Conservation (phyloP, 768 basidiomycete genomes). For the Collybia sordida region DNA sequence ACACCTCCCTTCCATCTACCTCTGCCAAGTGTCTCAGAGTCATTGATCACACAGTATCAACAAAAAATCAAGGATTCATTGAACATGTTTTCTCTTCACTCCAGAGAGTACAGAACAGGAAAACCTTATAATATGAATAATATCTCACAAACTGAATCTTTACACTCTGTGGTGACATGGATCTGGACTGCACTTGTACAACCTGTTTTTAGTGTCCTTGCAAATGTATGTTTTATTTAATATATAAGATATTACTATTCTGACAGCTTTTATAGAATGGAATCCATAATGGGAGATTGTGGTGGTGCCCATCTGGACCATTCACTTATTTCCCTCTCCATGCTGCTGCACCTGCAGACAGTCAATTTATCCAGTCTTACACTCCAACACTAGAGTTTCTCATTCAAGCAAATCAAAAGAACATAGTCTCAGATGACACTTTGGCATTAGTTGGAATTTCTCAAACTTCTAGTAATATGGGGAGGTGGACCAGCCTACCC, state of each 20-base stretch:
- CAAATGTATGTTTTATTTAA: constrained; percentile 3
- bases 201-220: constrained; percentile 3
- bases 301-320: constrained; percentile 9
- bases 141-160: not conserved
- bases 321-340: constrained; percentile 10
- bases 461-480: not conserved
- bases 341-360: constrained; percentile 12
- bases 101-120: not conserved
- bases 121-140: not conserved
- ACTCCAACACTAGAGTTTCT: no score
- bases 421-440: not conserved
- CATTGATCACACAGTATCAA: not conserved
- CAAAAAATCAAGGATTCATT: not conserved
- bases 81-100: not conserved
- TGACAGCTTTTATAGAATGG: no score
- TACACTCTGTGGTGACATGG: not conserved
- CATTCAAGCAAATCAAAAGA: constrained; percentile 1
- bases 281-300: not conserved
- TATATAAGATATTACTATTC: not conserved
- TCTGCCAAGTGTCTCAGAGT: not conserved
- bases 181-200: not conserved
- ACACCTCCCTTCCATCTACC: not conserved
- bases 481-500: no score
- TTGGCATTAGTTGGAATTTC: constrained; percentile 5
- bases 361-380: constrained; percentile 13